Percentiles rank a stretch among this genome's conserved stretches.
Conservation (phyloP, 2,329 filamentous ascomycete genomes). For the Moelleriella libera region DNA sequence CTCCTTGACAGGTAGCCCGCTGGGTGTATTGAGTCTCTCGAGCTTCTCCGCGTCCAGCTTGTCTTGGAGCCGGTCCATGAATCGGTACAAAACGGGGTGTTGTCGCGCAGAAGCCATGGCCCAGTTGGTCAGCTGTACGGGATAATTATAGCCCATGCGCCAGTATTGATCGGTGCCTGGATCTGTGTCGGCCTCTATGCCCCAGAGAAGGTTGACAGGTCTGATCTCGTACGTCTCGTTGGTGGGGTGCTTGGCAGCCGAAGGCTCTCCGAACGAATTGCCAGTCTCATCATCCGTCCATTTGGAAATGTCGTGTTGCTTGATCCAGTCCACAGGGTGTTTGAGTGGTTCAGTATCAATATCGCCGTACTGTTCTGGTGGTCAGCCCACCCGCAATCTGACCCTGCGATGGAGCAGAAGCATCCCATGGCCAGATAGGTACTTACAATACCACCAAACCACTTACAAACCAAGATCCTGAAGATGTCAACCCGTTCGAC, state of each 20-base stretch:
- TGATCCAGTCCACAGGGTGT: conserved; percentile 9
- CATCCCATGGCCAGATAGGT: neutral
- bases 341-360: conserved; percentile 11
- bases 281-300: conserved; percentile 9
- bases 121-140: conserved; percentile 12
- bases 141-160: conserved; percentile 13
- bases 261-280: conserved; percentile 5
- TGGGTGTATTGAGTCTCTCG: neutral
- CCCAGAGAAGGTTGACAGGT: conserved; percentile 11
- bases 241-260: neutral
- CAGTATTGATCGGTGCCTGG: conserved; percentile 9
- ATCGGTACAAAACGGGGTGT: conserved; percentile 9
- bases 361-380: conserved; percentile 8
- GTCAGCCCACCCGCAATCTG: neutral
- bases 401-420: neutral
- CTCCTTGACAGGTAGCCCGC: neutral
- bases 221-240: neutral
- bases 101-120: conserved; percentile 10
- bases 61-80: conserved; percentile 8
- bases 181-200: conserved; percentile 11
- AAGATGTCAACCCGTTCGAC: conserved; percentile 12
- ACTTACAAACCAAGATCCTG: conserved; percentile 9
- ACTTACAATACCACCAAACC: conserved; percentile 12
- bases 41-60: conserved; percentile 5
- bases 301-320: conserved; percentile 6